Evolutionary conservation across 208 protist genomes (phyloP).

Genomic region (Blechomonas ayalai): DNA sequence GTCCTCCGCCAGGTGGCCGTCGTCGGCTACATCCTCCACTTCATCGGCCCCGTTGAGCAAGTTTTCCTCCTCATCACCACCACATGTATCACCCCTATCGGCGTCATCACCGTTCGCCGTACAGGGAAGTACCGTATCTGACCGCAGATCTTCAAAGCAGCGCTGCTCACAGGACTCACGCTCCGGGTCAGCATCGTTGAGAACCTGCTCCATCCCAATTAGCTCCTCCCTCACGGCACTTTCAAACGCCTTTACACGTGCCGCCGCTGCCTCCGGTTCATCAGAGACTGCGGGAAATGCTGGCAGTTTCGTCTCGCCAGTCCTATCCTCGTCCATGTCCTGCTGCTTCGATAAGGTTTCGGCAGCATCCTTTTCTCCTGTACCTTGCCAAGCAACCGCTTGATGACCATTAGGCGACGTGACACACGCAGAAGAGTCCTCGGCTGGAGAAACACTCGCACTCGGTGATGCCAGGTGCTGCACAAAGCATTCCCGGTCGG

Average conservation of each 20-base stretch:
- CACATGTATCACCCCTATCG: too few relatives aligned
- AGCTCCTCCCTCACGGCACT: conserved; percentile 9
- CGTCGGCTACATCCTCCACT: background rate
- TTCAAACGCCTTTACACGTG: background rate
- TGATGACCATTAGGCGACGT: too few relatives aligned
- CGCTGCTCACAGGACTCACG: too few relatives aligned
- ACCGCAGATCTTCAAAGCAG: too few relatives aligned
- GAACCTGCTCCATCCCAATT: conserved; percentile 25
- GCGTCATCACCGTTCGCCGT: background rate
- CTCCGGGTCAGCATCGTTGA: conserved; percentile 2
- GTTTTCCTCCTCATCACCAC: too few relatives aligned
- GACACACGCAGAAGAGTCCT: too few relatives aligned
- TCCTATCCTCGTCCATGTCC: too few relatives aligned
- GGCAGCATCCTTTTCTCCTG: too few relatives aligned
- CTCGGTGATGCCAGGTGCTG: background rate
- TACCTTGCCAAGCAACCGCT: too few relatives aligned
- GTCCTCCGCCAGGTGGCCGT: background rate
- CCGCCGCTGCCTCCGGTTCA: background rate
- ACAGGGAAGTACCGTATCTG: background rate
- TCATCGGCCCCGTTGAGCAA: background rate
- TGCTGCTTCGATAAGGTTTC: too few relatives aligned
- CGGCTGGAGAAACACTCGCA: too few relatives aligned
- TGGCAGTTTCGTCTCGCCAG: too few relatives aligned
- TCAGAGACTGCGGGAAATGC: background rate
- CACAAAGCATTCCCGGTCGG: conserved; percentile 13